Evolutionary conservation across 2,329 filamentous ascomycete species (phyloP).

Genomic region (Cladosporium velox): DNA sequence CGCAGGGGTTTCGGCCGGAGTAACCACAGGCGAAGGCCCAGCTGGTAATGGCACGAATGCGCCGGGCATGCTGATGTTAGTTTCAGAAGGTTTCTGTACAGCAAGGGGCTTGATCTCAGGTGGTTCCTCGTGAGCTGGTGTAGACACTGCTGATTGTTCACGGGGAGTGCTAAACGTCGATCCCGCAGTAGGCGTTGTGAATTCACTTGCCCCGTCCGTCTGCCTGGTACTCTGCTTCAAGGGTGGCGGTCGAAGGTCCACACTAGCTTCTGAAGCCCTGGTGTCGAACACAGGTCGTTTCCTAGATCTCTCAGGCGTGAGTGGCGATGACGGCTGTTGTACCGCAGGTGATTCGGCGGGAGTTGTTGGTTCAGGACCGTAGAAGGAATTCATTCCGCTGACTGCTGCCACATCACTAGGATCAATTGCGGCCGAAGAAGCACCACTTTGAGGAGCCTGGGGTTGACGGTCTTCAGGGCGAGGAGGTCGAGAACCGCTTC

Average conservation of each 20-base stretch:
- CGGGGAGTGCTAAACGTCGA: constrained; percentile 6
- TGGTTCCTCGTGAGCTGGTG: constrained; percentile 22
- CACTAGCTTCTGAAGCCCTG: constrained; percentile 25
- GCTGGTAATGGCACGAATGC: constrained; percentile 20
- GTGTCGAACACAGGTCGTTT: constrained; percentile 27
- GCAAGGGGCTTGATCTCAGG: constrained; percentile 23
- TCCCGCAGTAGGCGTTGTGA: constrained; percentile 18
- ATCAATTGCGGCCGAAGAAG: constrained; percentile 29
- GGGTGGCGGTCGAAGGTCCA: constrained; percentile 37
- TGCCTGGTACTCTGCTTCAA: constrained; percentile 26
- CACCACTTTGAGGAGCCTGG: constrained; percentile 25
- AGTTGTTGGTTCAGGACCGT: constrained; percentile 25
- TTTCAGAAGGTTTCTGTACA: constrained; percentile 26
- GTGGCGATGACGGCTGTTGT: constrained; percentile 24
- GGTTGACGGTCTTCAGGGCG: constrained; percentile 23
- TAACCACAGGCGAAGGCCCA: constrained; percentile 17
- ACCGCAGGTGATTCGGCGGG: constrained; percentile 19
- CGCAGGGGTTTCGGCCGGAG: constrained; percentile 25
- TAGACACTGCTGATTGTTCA: neutral
- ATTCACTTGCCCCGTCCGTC: constrained; percentile 20
- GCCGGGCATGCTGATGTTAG: constrained; percentile 24
- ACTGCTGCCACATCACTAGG: constrained; percentile 30
- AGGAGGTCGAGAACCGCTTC: neutral
- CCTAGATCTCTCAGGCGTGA: constrained; percentile 31
- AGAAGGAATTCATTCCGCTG: constrained; percentile 31